phyloP scores from a whole-genome alignment of 768 basidiomycete species.

The Tulasnella sp. region DNA sequence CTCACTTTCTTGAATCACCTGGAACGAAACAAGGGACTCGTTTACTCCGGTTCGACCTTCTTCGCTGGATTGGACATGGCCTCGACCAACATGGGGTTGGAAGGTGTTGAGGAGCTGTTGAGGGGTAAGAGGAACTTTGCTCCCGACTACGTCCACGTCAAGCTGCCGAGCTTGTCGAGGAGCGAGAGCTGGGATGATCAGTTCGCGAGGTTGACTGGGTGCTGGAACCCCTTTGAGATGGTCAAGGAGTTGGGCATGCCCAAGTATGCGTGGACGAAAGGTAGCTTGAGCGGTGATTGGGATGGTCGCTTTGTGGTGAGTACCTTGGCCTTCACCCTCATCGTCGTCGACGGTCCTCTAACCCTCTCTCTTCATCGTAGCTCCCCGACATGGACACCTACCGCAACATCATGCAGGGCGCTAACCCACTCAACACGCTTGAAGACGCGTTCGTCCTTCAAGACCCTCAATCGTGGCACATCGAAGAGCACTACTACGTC shows the following conservation, averaged over 20 bases:
- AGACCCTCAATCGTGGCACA: slow-evolving; percentile 16
- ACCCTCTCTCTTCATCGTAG: neutral
- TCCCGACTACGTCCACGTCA: slow-evolving; percentile 10
- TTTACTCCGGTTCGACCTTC: neutral
- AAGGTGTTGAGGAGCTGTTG: neutral
- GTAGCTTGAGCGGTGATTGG: slow-evolving; percentile 31
- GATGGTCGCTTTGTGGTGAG: slow-evolving; percentile 32
- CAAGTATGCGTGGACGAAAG: slow-evolving; percentile 11
- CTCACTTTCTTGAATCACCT: neutral
- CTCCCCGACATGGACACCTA: slow-evolving; percentile 8
- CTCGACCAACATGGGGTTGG: neutral
- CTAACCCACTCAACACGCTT: slow-evolving; percentile 16
- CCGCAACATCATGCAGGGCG: slow-evolving; percentile 18
- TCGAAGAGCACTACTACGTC: slow-evolving; percentile 17
- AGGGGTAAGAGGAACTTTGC: neutral
- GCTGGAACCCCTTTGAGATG: slow-evolving; percentile 19
- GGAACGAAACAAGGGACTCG: neutral
- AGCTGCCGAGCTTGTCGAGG: neutral
- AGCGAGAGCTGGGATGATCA: slow-evolving; percentile 20
- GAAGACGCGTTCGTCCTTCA: slow-evolving; percentile 12
- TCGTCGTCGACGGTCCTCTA: neutral
- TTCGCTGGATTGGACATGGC: neutral
- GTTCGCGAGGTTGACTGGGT: neutral
- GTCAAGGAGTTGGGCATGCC: slow-evolving; percentile 24
- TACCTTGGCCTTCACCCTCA: neutral